A percentile compares a stretch with the other conserved stretches of the same genome.
phyloP scores from a whole-genome alignment of 1,284 basidiomycete species.

The Sporisorium sorghi region DNA sequence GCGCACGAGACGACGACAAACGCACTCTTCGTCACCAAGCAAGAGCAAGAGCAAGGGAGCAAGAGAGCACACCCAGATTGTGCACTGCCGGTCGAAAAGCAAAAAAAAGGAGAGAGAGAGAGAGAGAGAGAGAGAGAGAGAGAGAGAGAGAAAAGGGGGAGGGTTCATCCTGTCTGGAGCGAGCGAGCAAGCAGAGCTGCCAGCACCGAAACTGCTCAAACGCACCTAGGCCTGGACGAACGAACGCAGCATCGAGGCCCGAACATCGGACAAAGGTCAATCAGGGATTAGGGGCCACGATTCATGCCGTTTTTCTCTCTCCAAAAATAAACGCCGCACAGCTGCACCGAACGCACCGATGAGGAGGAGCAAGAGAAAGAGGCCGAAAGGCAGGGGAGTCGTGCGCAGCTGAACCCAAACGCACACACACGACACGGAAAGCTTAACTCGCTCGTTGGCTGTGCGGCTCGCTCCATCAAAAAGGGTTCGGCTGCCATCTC shows the following conservation, averaged over 20 bases:
- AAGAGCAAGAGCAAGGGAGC: neutral
- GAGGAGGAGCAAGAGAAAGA: neutral
- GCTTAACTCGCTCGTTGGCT: constrained; percentile 10
- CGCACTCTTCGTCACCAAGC: neutral
- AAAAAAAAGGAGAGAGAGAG: neutral
- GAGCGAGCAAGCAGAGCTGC: neutral
- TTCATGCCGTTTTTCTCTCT: neutral
- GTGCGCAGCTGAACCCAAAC: neutral
- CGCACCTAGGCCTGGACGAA: too few species aligned
- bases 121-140: neutral
- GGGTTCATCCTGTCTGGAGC: neutral
- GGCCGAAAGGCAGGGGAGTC: neutral
- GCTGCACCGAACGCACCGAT: neutral
- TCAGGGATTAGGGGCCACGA: neutral
- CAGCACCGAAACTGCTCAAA: too few species aligned
- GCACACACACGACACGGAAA: neutral
- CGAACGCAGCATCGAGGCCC: neutral
- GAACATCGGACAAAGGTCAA: neutral
- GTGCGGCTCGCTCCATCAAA: neutral
- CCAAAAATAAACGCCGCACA: constrained; percentile 1
- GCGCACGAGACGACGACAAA: neutral
- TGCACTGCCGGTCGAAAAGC: neutral
- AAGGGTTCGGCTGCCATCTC: neutral
- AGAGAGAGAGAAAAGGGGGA: neutral
- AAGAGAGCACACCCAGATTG: neutral